phyloP scores from a whole-genome alignment of 2,329 filamentous ascomycete genomes.

The Claviceps quebecensis region DNA sequence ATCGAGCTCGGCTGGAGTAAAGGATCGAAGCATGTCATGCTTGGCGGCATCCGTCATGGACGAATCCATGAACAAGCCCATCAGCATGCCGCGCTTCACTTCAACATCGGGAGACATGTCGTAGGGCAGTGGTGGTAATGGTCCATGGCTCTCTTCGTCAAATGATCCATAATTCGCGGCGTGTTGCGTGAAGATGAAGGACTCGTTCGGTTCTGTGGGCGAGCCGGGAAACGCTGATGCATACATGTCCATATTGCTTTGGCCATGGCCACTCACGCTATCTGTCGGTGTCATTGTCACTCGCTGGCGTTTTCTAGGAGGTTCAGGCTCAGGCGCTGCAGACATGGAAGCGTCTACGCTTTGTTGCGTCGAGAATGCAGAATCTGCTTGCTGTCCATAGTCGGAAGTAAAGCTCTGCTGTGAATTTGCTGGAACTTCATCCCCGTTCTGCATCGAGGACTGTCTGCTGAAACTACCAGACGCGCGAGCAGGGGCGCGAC shows the following conservation, averaged over 20 bases:
- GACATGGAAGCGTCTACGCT: conserved; percentile 16
- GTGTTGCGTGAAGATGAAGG: conserved; percentile 52
- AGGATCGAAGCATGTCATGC: conserved; percentile 61
- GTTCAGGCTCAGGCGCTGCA: conserved; percentile 48
- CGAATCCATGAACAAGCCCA: conserved; percentile 70
- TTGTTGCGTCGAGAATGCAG: conserved; percentile 53
- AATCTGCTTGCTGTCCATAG: conserved; percentile 59
- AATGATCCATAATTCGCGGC: conserved; percentile 28
- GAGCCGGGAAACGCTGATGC: conserved; percentile 47
- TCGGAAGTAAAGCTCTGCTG: conserved; percentile 75
- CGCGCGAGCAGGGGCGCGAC: conserved; percentile 48
- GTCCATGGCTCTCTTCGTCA: conserved; percentile 38
- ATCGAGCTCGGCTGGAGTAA: conserved; percentile 72
- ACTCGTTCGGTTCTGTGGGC: conserved; percentile 68
- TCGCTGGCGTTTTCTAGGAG: conserved; percentile 66
- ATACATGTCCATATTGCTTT: conserved; percentile 27
- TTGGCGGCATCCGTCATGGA: conserved; percentile 55
- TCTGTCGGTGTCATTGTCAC: conserved; percentile 40
- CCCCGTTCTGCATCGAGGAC: conserved; percentile 55
- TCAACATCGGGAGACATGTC: conserved; percentile 53
- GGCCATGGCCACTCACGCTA: conserved; percentile 40
- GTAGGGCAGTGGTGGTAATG: conserved; percentile 50
- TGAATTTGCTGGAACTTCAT: conserved; percentile 58
- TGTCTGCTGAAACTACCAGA: conserved; percentile 59
- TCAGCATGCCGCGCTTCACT: conserved; percentile 66